Base-by-base conservation (phyloP, 352 stramenopile genomes). In the Phytopythium aichiense region DNA sequence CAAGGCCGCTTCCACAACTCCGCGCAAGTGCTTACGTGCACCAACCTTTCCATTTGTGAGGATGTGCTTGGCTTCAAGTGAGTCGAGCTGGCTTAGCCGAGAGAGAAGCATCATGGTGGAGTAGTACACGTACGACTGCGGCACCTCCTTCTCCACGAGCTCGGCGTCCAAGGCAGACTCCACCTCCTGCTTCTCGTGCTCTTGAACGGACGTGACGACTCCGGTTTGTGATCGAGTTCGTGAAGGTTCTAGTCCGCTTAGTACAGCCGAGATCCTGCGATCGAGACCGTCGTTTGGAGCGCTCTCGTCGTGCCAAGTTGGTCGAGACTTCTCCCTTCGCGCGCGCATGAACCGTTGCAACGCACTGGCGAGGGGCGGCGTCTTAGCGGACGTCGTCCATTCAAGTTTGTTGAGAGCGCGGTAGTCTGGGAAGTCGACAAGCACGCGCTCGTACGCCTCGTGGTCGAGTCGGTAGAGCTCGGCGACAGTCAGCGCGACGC, bases 381-480 rank as follows among this genome's bases (percentile, higher is more conserved):
- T 35, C 18, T 46, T 57, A 28, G 51, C 54, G 38, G 72, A 65
- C 2, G 69, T 85, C 1, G 76, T 88, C 82, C 82, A 90, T 1
- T 79, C 67, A 6, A 73, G 45, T 16, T 79, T 79, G 66, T 84
- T 87, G 45, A 70, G 72, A 18, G 51, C 61, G 9, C 81, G 75
- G 61, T 91, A 91, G 54, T 91, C 77, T 0, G 84, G 82, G 11
- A 87, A 94, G 25, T 88, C 76, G 4, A 81, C 66, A 20, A 94
- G 53, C 20, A 89, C 40, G 37, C 73, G 71, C 42, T 92, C 81
- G 48, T 90, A 91, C 8, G 67, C 73, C 13, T 73, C 67, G 31
- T 84, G 63, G 28, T 92, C 79, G 6, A 94, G 66, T 5, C 84
- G 77, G 54, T 91, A 94, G 35, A 94, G 62, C 55, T 94, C 82